Evolutionary conservation across 257 asterid species (phyloP), one percentile per base, ranked within the genome.

Genomic region (Solanum paucissectum): DNA sequence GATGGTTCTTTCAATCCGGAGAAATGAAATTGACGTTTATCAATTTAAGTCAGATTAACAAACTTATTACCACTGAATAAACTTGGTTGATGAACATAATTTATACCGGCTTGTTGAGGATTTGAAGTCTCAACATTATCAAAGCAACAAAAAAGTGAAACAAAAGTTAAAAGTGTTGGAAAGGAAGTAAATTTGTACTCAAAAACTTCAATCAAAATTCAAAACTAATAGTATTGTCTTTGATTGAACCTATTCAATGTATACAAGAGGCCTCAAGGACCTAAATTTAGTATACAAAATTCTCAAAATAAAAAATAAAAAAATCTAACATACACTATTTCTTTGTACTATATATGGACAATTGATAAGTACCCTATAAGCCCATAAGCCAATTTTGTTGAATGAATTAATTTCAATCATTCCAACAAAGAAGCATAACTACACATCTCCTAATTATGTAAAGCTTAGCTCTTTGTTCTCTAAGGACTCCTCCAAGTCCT

Each of bases 381-480:
- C 1, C 42, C 86, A 68, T 34, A 79, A 88, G 12, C 37, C 42
- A 74, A 74, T 74, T 10, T 60, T 87, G 21, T 83, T 69, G 6
- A 1, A 72, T n/a, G 44, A 29, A 29, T 29, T 29, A 73, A 74
- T 6, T 75, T 91, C 91, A 91, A n/a, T 91, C 93, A 90, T 91
- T 97, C 91, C 95, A 95, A 88, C 98, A 95, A 79, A 95, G 98
- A n/a, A 95, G 98, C 98, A 95, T 95, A 84, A 94, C 97, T 7
- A 95, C 97, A 68, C 98, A 95, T 87, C 98, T 90, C 40, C 93
- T 89, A 5, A 95, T 95, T 86, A 95, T 95, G 91, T 95, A 94
- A 25, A 95, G 95, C 88, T 90, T 92, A 25, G 98, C 95, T 81
- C 94, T 94, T 89, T 95, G 98, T 86, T 95, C 94, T 82, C 94